Percentiles rank a stretch among this genome's conserved stretches.
Conservation (phyloP, 768 basidiomycete genomes). For the Boletus bicolor region DNA sequence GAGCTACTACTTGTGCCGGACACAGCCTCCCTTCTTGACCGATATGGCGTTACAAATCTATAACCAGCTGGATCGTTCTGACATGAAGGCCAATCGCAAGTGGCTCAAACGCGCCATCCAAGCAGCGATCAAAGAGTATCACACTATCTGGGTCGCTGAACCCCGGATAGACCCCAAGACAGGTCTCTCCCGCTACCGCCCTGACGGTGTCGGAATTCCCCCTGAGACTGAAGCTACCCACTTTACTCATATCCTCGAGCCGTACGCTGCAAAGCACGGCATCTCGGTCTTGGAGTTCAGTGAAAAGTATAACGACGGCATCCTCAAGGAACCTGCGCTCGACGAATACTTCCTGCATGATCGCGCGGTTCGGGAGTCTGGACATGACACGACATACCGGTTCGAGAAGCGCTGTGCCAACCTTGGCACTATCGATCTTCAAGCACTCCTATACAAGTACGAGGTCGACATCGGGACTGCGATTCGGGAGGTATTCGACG, state of each 20-base stretch:
- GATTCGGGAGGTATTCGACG: conserved; percentile 92
- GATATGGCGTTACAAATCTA: conserved; percentile 98
- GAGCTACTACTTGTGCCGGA: conserved; percentile 91
- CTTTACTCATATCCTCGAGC: conserved; percentile 96
- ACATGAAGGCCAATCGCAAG: conserved; percentile 68
- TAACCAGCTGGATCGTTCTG: conserved; percentile 88
- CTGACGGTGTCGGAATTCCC: conserved; percentile 92
- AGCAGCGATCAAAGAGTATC: conserved; percentile 98
- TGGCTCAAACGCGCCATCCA: conserved; percentile 97
- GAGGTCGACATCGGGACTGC: conserved; percentile 98
- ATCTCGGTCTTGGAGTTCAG: conserved; percentile 94
- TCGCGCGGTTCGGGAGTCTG: conserved; percentile 92
- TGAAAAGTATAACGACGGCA: conserved; percentile 88
- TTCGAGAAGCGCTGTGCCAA: conserved; percentile 98
- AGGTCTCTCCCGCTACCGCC: conserved; percentile 91
- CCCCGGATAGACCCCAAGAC: conserved; percentile 94
- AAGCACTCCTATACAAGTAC: conserved; percentile 96
- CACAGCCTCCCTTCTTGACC: conserved; percentile 97
- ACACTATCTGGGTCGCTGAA: conserved; percentile 93
- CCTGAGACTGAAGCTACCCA: conserved; percentile 99
- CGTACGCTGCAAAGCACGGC: conserved; percentile 88
- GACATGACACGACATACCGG: conserved; percentile 94
- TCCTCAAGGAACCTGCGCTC: conserved; percentile 78
- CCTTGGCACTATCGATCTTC: conserved; percentile 93
- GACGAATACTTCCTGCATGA: conserved; percentile 99